A percentile compares a stretch with the other conserved stretches of the same genome.
phyloP scores from a whole-genome alignment of 1,284 basidiomycete genomes.

The Leccinum pseudoinsigne region DNA sequence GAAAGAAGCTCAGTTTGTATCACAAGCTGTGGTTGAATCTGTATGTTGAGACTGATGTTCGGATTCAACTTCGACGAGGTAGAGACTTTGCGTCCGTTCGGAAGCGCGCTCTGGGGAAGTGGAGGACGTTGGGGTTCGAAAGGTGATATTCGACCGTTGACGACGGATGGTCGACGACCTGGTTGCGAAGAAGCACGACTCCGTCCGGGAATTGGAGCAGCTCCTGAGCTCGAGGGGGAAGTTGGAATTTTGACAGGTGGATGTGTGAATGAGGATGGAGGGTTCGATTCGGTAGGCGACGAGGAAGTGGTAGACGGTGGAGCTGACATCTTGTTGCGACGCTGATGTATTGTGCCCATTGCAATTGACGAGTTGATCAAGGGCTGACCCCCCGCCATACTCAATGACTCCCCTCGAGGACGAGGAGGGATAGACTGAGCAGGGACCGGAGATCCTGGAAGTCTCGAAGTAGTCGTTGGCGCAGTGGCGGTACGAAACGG shows the following conservation, averaged over 20 bases:
- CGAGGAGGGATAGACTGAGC: slow-evolving; percentile 43
- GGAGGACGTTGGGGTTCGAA: slow-evolving; percentile 48
- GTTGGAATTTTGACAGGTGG: slow-evolving; percentile 41
- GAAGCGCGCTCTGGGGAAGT: slow-evolving; percentile 41
- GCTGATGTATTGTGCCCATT: slow-evolving; percentile 68
- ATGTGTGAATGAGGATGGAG: slow-evolving; percentile 45
- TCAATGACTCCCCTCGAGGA: slow-evolving; percentile 44
- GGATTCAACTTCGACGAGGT: slow-evolving; percentile 58
- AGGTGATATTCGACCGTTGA: slow-evolving; percentile 48
- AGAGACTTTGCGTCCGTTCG: slow-evolving; percentile 57
- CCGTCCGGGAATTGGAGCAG: slow-evolving; percentile 40
- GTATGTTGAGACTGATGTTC: slow-evolving; percentile 37
- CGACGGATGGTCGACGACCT: slow-evolving; percentile 58
- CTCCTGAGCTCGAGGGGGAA: slow-evolving; percentile 41
- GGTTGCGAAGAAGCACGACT: slow-evolving; percentile 70
- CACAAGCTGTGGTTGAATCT: slow-evolving; percentile 44
- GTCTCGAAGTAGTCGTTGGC: slow-evolving; percentile 36
- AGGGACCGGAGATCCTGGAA: slow-evolving; percentile 44
- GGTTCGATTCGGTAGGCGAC: slow-evolving; percentile 58
- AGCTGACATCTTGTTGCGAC: slow-evolving; percentile 62
- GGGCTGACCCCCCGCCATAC: slow-evolving; percentile 30
- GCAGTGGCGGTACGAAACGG: slow-evolving; percentile 34
- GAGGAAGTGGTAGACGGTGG: slow-evolving; percentile 51
- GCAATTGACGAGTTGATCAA: slow-evolving; percentile 60
- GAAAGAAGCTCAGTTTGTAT: slow-evolving; percentile 54